Evolutionary conservation across 352 stramenopile genomes (phyloP).

Genomic region (Peronosclerospora sorghi): DNA sequence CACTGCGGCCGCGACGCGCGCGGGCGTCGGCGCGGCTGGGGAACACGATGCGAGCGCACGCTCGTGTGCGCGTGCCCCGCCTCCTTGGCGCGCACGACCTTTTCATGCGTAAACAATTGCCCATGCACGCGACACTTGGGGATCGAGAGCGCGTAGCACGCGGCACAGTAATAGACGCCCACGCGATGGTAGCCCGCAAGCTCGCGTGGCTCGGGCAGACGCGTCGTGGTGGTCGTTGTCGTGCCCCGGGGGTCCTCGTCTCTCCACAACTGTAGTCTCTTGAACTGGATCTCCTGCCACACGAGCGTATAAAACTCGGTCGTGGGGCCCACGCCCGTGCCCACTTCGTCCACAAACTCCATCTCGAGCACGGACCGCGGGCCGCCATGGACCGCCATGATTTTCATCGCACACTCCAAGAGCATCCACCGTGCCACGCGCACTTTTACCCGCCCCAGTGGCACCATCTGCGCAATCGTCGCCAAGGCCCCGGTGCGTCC

Average conservation of each 20-base stretch:
- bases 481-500: slow-evolving; percentile 25
- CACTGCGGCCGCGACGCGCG: slow-evolving; percentile 37
- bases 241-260: slow-evolving; percentile 31
- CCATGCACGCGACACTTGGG: slow-evolving; percentile 37
- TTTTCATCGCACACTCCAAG: slow-evolving; percentile 60
- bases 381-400: slow-evolving; percentile 59
- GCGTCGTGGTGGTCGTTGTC: too few species aligned
- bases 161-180: slow-evolving; percentile 44
- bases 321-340: slow-evolving; percentile 56
- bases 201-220: too few species aligned
- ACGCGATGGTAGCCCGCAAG: slow-evolving; percentile 61
- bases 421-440: slow-evolving; percentile 48
- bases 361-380: slow-evolving; percentile 73
- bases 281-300: slow-evolving; percentile 55
- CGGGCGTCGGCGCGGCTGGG: slow-evolving; percentile 1
- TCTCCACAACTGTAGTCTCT: slow-evolving; percentile 45
- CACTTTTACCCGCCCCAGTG: slow-evolving; percentile 66
- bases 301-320: slow-evolving; percentile 75
- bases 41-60: neutral
- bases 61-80: slow-evolving; percentile 1
- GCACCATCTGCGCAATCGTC: slow-evolving; percentile 55
- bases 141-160: slow-evolving; percentile 39
- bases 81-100: neutral
- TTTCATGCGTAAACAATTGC: slow-evolving; percentile 43
- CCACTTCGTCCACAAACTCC: slow-evolving; percentile 71